A percentile compares a stretch with the other conserved stretches of the same genome.
Conservation (phyloP, 495 filamentous ascomycete genomes). For the Podospora comata region DNA sequence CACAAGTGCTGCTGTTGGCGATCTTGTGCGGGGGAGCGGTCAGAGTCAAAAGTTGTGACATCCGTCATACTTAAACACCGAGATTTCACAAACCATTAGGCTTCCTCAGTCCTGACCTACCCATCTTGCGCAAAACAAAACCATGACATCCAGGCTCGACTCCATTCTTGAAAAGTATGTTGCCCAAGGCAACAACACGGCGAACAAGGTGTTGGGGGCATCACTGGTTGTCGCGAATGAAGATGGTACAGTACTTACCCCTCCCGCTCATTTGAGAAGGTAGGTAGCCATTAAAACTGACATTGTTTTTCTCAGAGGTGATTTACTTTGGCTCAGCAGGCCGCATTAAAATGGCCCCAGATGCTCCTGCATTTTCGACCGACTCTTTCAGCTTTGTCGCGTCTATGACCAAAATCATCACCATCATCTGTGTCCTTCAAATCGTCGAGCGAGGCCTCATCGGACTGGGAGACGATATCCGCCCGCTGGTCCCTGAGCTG, state of each 20-base stretch:
- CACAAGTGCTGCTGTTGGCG: background rate
- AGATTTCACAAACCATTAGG: background rate
- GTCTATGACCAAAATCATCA: slow-evolving; percentile 40
- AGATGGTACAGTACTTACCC: slow-evolving; percentile 19
- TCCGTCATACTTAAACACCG: background rate
- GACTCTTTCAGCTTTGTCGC: slow-evolving; percentile 51
- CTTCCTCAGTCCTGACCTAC: background rate
- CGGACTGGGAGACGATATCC: slow-evolving; percentile 35
- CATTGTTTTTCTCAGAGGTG: slow-evolving; percentile 10
- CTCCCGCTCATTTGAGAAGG: background rate
- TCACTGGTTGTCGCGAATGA: slow-evolving; percentile 31
- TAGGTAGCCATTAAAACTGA: slow-evolving; percentile 6
- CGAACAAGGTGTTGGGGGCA: slow-evolving; percentile 32
- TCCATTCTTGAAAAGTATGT: slow-evolving; percentile 26
- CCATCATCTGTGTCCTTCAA: slow-evolving; percentile 33
- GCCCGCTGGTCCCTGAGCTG: slow-evolving; percentile 33
- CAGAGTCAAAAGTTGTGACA: background rate
- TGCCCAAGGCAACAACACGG: slow-evolving; percentile 20
- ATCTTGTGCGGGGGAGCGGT: background rate
- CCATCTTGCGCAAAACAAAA: background rate
- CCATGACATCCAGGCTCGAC: slow-evolving; percentile 28
- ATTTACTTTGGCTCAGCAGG: slow-evolving; percentile 30
- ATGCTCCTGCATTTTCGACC: slow-evolving; percentile 31
- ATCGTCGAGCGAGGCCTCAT: slow-evolving; percentile 37
- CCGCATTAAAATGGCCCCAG: slow-evolving; percentile 13